phyloP scores from a whole-genome alignment of 1,284 basidiomycete genomes.

The Pseudozyma pruni region DNA sequence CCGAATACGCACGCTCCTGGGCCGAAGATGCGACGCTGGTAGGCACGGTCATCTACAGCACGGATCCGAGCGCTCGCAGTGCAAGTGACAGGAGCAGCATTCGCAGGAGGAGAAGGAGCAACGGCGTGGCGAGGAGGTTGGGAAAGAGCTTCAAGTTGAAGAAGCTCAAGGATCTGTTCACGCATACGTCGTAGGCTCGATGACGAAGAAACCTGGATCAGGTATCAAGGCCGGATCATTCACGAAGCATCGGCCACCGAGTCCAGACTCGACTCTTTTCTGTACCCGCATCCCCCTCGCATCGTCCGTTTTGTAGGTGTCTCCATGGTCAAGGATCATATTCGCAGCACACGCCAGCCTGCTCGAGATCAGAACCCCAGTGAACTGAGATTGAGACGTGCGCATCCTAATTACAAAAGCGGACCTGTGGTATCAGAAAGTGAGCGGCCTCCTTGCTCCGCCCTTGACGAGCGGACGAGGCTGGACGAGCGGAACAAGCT shows the following conservation, averaged over 20 bases:
- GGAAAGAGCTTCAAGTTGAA: slow-evolving; percentile 10
- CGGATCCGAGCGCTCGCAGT: slow-evolving; percentile 7
- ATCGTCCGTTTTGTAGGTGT: too few species aligned
- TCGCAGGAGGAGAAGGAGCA: slow-evolving; percentile 18
- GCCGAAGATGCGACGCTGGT: slow-evolving; percentile 61
- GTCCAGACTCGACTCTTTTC: too few species aligned
- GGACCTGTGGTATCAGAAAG: slow-evolving; percentile 32
- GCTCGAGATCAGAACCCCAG: too few species aligned
- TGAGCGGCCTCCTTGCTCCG: not conserved
- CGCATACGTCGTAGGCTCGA: not conserved
- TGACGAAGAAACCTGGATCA: too few species aligned
- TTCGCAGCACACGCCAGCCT: too few species aligned
- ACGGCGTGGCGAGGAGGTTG: slow-evolving; percentile 15
- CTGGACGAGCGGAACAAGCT: not conserved
- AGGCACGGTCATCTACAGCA: slow-evolving; percentile 32
- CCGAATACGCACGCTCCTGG: slow-evolving; percentile 50
- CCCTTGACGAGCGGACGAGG: not conserved
- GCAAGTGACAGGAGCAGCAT: slow-evolving; percentile 35
- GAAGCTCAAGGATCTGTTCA: slow-evolving; percentile 29
- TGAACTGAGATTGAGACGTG: slow-evolving; percentile 2
- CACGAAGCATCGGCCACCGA: too few species aligned
- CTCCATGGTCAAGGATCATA: too few species aligned
- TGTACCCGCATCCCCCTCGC: too few species aligned
- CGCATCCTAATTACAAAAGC: slow-evolving; percentile 31
- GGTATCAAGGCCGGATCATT: too few species aligned